phyloP scores from a whole-genome alignment of 179 eudicot species.

The Beta lomatogona region DNA sequence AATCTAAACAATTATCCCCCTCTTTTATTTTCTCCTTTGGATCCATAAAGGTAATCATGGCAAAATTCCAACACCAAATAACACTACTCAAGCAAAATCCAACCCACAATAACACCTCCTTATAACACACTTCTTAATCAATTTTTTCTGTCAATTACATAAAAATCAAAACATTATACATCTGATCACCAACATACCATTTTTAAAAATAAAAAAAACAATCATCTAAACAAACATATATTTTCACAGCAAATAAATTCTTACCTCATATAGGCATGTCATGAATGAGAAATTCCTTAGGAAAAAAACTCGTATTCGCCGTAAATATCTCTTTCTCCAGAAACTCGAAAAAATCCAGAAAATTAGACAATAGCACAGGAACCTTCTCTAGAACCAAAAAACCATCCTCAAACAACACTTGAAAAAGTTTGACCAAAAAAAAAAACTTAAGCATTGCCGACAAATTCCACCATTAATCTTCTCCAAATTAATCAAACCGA shows the following conservation, averaged over 20 bases:
- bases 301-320: not conserved
- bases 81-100: constrained; percentile 25
- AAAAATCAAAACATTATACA: not conserved
- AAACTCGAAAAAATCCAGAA: not conserved
- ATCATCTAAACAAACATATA: not conserved
- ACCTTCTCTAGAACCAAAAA: not conserved
- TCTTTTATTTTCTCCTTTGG: constrained; percentile 55
- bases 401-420: not conserved
- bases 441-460: constrained; percentile 22
- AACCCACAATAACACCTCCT: constrained; percentile 20
- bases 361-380: constrained; percentile 7
- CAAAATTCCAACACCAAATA: not conserved
- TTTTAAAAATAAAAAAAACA: not conserved
- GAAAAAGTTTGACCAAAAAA: not conserved
- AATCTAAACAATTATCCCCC: constrained; percentile 63
- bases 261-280: constrained; percentile 27
- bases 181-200: constrained; percentile 9
- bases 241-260: not conserved
- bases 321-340: not conserved
- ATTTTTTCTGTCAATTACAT: constrained; percentile 16
- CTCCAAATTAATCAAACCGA: not conserved
- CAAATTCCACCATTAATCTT: constrained; percentile 21
- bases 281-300: constrained; percentile 20
- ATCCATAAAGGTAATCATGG: constrained; percentile 74
- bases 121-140: constrained; percentile 21